A percentile compares a stretch with the other conserved stretches of the same genome.
These are phyloP conservation scores for Vitis vinifera DNA, from an alignment of 164 flowering plant species.

Conservation along the genomic window DNA sequence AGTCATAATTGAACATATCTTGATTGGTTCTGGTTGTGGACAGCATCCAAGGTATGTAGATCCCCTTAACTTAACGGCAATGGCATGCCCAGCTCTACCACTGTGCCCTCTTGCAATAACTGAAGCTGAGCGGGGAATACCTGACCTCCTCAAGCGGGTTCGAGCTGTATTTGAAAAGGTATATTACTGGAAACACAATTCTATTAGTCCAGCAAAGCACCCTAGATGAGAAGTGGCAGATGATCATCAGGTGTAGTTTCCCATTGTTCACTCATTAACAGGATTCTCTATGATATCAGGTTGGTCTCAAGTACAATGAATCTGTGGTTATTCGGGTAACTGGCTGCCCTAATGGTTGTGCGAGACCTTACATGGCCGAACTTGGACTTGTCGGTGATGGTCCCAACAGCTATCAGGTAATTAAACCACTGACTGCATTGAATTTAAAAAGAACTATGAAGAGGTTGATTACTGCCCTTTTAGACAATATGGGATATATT, in stretches of 20 bases:
- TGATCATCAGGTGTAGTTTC: not conserved
- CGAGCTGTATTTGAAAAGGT: conserved; percentile 94
- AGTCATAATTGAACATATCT: not conserved
- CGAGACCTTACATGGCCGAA: conserved; percentile 99
- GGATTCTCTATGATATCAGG: conserved; percentile 41
- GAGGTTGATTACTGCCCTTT: too few relatives aligned
- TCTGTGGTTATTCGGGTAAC: conserved; percentile 88
- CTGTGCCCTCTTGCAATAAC: conserved; percentile 95
- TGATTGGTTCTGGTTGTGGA: conserved; percentile 19
- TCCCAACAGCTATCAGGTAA: conserved; percentile 97
- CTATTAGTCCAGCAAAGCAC: not conserved
- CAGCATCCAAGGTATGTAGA: conserved; percentile 85
- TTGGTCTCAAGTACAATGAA: conserved; percentile 82
- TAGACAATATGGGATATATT: too few relatives aligned
- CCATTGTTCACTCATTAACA: not conserved
- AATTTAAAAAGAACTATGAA: too few relatives aligned
- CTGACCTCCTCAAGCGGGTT: conserved; percentile 84
- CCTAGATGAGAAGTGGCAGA: not conserved
- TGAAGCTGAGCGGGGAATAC: conserved; percentile 97
- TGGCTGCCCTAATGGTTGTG: conserved; percentile 99
- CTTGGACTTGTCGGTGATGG: conserved; percentile 99
- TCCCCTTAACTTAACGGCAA: conserved; percentile 89
- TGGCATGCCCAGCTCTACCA: conserved; percentile 99
- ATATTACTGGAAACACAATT: conserved; percentile 1
- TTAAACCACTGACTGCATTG: not conserved